Evolutionary conservation across 768 basidiomycete species (phyloP).

Genomic region (Saitozyma sp.): DNA sequence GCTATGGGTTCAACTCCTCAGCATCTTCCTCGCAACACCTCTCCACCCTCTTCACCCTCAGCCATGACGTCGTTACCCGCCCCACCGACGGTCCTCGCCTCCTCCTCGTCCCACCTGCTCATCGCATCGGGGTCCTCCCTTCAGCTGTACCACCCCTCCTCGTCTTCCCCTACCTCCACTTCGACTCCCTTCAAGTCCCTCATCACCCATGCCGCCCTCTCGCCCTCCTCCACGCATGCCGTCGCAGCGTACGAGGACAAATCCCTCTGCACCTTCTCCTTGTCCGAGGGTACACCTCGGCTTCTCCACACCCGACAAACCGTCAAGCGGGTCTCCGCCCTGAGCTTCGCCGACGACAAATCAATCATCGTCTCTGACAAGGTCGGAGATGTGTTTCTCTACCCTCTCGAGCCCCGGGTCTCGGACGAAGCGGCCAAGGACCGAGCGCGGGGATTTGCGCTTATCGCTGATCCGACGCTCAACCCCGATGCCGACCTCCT

Average conservation of each 20-base stretch:
- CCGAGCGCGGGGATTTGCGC: slow-evolving; percentile 26
- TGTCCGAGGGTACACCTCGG: slow-evolving; percentile 6
- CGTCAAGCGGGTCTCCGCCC: slow-evolving; percentile 74
- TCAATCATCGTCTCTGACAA: slow-evolving; percentile 85
- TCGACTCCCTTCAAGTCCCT: slow-evolving; percentile 12
- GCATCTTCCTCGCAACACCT: not conserved
- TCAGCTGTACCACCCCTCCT: not conserved
- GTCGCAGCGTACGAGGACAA: slow-evolving; percentile 78
- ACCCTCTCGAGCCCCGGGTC: slow-evolving; percentile 59
- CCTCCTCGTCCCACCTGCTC: slow-evolving; percentile 17
- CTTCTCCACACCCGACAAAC: slow-evolving; percentile 61
- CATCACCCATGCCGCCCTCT: slow-evolving; percentile 39
- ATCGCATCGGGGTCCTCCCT: slow-evolving; percentile 26
- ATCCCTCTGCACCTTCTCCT: slow-evolving; percentile 63
- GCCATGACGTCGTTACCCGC: slow-evolving; percentile 9
- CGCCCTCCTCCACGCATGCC: slow-evolving; percentile 51
- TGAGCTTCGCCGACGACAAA: slow-evolving; percentile 65
- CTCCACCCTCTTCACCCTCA: not conserved
- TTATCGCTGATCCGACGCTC: slow-evolving; percentile 44
- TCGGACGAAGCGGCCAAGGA: slow-evolving; percentile 18
- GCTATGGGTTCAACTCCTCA: no score
- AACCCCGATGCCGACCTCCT: slow-evolving; percentile 50
- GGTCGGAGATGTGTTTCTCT: slow-evolving; percentile 83
- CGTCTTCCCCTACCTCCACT: slow-evolving; percentile 14
- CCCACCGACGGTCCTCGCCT: slow-evolving; percentile 24